phyloP scores from a whole-genome alignment of 805 yeast genomes.

The Kluyveromyces lactis region DNA sequence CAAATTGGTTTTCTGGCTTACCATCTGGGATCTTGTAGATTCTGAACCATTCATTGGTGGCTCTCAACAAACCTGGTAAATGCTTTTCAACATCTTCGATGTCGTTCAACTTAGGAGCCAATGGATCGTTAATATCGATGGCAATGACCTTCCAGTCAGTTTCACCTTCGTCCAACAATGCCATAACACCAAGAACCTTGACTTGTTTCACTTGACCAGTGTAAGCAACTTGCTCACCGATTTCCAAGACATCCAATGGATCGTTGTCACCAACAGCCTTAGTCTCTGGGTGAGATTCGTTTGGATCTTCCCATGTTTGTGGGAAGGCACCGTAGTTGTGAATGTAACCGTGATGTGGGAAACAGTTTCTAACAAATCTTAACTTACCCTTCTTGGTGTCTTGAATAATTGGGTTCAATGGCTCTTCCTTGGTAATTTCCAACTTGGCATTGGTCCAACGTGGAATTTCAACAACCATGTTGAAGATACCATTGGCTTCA shows the following conservation, averaged over 20 bases:
- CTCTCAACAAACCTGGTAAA: constrained; percentile 87
- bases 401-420: constrained; percentile 89
- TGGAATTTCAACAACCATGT: constrained; percentile 95
- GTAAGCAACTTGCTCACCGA: constrained; percentile 56
- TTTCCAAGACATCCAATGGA: constrained; percentile 80
- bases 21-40: constrained; percentile 98
- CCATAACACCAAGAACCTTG: constrained; percentile 89
- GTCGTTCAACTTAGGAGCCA: constrained; percentile 79
- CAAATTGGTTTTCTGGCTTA: constrained; percentile 92
- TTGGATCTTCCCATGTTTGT: constrained; percentile 82
- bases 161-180: constrained; percentile 87
- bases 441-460: constrained; percentile 98
- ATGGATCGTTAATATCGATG: constrained; percentile 79
- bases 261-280: constrained; percentile 73
- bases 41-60: constrained; percentile 97
- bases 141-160: constrained; percentile 90
- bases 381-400: constrained; percentile 96
- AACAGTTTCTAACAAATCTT: constrained; percentile 92
- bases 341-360: constrained; percentile 98
- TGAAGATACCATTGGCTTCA: constrained; percentile 78
- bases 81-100: constrained; percentile 84
- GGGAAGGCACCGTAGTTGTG: constrained; percentile 99
- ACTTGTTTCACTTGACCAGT: constrained; percentile 79
- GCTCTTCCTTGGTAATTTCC: constrained; percentile 80
- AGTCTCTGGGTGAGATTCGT: constrained; percentile 54